Evolutionary conservation across 371 early-diverging fungal species (phyloP).

Genomic region (Batkoa obscura): DNA sequence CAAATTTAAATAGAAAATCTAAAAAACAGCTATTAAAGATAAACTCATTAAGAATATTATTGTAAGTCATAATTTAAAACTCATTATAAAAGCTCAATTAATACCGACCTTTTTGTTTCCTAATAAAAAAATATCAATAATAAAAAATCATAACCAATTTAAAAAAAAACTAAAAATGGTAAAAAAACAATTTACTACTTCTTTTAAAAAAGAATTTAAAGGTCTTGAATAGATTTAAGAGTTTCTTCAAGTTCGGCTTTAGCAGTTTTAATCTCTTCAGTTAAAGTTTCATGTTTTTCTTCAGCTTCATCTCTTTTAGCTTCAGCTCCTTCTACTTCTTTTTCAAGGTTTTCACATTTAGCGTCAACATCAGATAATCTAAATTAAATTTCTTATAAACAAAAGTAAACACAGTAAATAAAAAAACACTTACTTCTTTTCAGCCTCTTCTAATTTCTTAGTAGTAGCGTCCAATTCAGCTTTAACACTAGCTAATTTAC

Average conservation of each 20-base stretch:
- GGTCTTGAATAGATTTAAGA: slow-evolving; percentile 4
- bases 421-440: slow-evolving; percentile 3
- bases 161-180: too few species aligned
- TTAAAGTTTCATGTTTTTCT: slow-evolving; percentile 4
- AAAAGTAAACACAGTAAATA: background rate
- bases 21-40: too few species aligned
- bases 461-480: background rate
- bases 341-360: background rate
- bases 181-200: too few species aligned
- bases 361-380: slow-evolving; percentile 1
- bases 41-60: too few species aligned
- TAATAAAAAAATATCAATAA: too few species aligned
- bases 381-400: background rate
- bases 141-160: too few species aligned
- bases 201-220: too few species aligned
- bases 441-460: background rate
- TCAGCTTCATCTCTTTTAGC: background rate
- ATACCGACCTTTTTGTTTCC: too few species aligned
- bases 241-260: slow-evolving; percentile 5
- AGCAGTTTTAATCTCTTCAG: slow-evolving; percentile 3
- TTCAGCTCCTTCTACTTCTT: background rate
- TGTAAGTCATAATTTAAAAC: too few species aligned
- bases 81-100: too few species aligned
- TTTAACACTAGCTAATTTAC: background rate
- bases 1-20: too few species aligned